Evolutionary conservation across 805 yeast species (phyloP).

Genomic region (Candida montana): DNA sequence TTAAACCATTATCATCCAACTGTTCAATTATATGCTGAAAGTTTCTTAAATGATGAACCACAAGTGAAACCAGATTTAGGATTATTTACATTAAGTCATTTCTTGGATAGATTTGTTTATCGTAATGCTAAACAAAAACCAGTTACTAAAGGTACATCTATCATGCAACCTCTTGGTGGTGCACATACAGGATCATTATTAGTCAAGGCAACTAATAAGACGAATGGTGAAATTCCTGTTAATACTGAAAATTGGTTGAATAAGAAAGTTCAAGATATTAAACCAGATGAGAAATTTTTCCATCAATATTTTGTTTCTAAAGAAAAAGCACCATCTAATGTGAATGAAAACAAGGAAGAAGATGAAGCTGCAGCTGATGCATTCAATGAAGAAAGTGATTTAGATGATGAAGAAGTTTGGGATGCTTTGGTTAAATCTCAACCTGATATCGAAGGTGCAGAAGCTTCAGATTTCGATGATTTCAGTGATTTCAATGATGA

Average conservation of each 20-base stretch:
- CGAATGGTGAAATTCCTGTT: conserved; percentile 54
- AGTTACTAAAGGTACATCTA: conserved; percentile 75
- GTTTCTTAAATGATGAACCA: conserved; percentile 41
- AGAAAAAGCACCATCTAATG: conserved; percentile 33
- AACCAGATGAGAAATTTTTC: conserved; percentile 86
- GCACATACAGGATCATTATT: conserved; percentile 64
- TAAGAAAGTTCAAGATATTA: conserved; percentile 56
- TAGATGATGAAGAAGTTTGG: conserved; percentile 75
- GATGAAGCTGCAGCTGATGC: conserved; percentile 30
- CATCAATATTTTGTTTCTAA: conserved; percentile 74
- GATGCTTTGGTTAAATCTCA: conserved; percentile 68
- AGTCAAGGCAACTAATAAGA: conserved; percentile 54
- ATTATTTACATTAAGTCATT: conserved; percentile 79
- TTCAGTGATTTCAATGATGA: conserved; percentile 53
- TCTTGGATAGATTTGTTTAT: conserved; percentile 93
- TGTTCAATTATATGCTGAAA: conserved; percentile 70
- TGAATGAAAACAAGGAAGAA: conserved; percentile 27
- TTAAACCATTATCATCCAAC: conserved; percentile 89
- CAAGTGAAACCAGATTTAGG: conserved; percentile 84
- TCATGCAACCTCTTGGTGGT: conserved; percentile 97
- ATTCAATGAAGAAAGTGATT: conserved; percentile 38
- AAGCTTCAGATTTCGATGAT: conserved; percentile 36
- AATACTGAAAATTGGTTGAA: conserved; percentile 82
- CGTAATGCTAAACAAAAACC: conserved; percentile 82
- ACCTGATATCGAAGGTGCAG: conserved; percentile 63